These are phyloP conservation scores for Ustilago loliicola DNA, from an alignment of 1,284 basidiomycete genomes.

Conservation along the genomic window DNA sequence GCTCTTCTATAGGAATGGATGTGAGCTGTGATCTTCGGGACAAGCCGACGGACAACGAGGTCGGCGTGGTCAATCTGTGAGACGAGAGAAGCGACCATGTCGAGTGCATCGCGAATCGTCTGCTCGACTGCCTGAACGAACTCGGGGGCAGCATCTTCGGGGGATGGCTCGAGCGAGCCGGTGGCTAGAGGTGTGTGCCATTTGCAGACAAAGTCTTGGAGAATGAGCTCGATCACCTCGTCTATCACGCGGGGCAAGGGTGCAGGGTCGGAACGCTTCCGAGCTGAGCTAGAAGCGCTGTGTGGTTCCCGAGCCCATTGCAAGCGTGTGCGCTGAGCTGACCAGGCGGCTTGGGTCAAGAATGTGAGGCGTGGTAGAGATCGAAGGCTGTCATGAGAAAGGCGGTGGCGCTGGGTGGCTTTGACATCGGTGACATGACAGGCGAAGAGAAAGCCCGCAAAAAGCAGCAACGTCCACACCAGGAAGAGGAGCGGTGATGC, in stretches of 20 bases:
- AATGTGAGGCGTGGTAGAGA: slow-evolving; percentile 43
- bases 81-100: slow-evolving; percentile 76
- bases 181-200: slow-evolving; percentile 58
- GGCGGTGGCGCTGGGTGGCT: neutral
- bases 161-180: slow-evolving; percentile 24
- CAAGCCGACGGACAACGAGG: slow-evolving; percentile 83
- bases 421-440: slow-evolving; percentile 29
- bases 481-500: slow-evolving; percentile 34
- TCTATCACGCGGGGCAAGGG: slow-evolving; percentile 28
- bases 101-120: slow-evolving; percentile 79
- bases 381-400: slow-evolving; percentile 17
- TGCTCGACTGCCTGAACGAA: slow-evolving; percentile 87
- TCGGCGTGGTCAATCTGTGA: slow-evolving; percentile 80
- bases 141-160: slow-evolving; percentile 77
- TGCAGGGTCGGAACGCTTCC: slow-evolving; percentile 13
- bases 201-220: slow-evolving; percentile 63
- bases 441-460: slow-evolving; percentile 23
- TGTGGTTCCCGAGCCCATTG: slow-evolving; percentile 40
- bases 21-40: slow-evolving; percentile 88
- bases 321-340: slow-evolving; percentile 45
- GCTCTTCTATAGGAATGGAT: slow-evolving; percentile 91
- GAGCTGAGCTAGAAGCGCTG: neutral
- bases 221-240: slow-evolving; percentile 42
- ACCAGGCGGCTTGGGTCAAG: slow-evolving; percentile 48
- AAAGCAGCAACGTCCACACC: slow-evolving; percentile 22